phyloP scores from a whole-genome alignment of 2,329 filamentous ascomycete species.

The Nothopassalora personata region DNA sequence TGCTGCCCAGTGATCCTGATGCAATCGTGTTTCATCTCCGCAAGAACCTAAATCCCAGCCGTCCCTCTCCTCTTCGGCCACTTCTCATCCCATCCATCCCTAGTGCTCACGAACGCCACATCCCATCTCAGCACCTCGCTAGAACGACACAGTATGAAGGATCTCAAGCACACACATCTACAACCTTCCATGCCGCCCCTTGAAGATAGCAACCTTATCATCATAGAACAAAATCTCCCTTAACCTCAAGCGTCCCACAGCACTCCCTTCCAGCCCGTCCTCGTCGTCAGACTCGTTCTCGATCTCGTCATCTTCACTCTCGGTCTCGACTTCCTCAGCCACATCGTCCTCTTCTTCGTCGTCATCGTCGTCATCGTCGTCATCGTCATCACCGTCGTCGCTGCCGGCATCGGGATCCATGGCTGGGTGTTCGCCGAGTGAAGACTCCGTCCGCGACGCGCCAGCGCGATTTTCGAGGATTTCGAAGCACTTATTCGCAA shows the following conservation, averaged over 20 bases:
- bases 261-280: slow-evolving; percentile 1
- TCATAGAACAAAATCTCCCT: slow-evolving; percentile 80
- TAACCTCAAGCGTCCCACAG: slow-evolving; percentile 51
- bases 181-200: slow-evolving; percentile 59
- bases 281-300: slow-evolving; percentile 11
- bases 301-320: slow-evolving; percentile 11
- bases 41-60: not conserved
- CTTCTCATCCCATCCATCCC: not conserved
- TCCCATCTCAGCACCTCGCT: not conserved
- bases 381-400: slow-evolving; percentile 31
- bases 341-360: slow-evolving; percentile 26
- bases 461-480: slow-evolving; percentile 57
- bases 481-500: slow-evolving; percentile 75
- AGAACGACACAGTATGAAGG: not conserved
- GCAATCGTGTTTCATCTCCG: not conserved
- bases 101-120: not conserved
- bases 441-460: slow-evolving; percentile 45
- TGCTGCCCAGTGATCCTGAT: not conserved
- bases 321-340: slow-evolving; percentile 31
- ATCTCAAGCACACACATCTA: slow-evolving; percentile 15
- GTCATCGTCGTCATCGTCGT: slow-evolving; percentile 38
- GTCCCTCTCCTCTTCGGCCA: not conserved
- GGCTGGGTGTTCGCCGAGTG: slow-evolving; percentile 40
- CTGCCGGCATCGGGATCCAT: slow-evolving; percentile 48
- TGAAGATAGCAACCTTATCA: slow-evolving; percentile 76